Conservation (phyloP, 1,139 yeast species). For the Wickerhamiella infanticola region DNA sequence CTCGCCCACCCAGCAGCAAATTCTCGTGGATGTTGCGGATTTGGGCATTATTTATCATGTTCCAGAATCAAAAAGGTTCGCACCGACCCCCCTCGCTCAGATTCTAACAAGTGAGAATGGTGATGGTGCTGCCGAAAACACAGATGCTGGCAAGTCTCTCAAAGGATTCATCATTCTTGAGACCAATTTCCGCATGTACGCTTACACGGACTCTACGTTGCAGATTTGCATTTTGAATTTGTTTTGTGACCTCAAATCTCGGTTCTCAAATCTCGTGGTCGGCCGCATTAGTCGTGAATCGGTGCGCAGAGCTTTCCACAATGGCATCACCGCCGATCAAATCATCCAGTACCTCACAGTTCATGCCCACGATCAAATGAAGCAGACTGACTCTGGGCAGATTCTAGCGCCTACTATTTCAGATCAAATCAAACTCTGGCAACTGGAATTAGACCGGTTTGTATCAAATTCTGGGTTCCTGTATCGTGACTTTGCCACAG, state of each 20-base stretch:
- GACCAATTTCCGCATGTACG: slow-evolving; percentile 83
- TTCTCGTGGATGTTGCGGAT: slow-evolving; percentile 82
- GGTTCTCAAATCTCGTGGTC: slow-evolving; percentile 84
- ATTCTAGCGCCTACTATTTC: slow-evolving; percentile 88
- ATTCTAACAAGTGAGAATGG: slow-evolving; percentile 68
- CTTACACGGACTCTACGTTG: slow-evolving; percentile 87
- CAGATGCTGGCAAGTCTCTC: slow-evolving; percentile 6
- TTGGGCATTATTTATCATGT: slow-evolving; percentile 76
- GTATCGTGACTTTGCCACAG: slow-evolving; percentile 70
- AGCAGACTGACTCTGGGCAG: slow-evolving; percentile 21
- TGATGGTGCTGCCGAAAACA: slow-evolving; percentile 7
- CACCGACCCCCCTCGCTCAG: slow-evolving; percentile 85
- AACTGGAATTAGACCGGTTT: slow-evolving; percentile 83
- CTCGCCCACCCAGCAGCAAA: slow-evolving; percentile 65
- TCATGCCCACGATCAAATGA: slow-evolving; percentile 93
- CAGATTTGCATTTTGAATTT: slow-evolving; percentile 85
- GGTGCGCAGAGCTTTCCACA: slow-evolving; percentile 61
- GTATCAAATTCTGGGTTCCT: slow-evolving; percentile 77
- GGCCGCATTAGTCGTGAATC: slow-evolving; percentile 92
- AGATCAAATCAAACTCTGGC: slow-evolving; percentile 94
- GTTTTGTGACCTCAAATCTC: slow-evolving; percentile 67
- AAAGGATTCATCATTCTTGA: slow-evolving; percentile 73
- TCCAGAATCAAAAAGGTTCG: slow-evolving; percentile 48
- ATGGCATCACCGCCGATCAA: slow-evolving; percentile 93
- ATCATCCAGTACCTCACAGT: slow-evolving; percentile 75